These are phyloP conservation scores for Viola odorata DNA, from an alignment of 345 rosid genomes.

Conservation along the genomic window DNA sequence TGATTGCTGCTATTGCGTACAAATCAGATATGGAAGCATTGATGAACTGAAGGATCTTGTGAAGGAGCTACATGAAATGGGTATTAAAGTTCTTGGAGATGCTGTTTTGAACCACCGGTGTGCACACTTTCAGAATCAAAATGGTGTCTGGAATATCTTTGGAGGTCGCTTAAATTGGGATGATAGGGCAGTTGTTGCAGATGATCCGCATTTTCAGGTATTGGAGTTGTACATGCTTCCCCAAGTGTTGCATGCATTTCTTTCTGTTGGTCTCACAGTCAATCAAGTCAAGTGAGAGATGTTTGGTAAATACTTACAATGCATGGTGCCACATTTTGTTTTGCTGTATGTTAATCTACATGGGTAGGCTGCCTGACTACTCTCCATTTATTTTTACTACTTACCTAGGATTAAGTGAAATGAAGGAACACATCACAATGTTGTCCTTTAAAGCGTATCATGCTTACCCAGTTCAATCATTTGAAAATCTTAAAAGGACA, in stretches of 20 bases:
- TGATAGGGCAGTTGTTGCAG: conserved; percentile 86
- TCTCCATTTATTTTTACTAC: too few relatives aligned
- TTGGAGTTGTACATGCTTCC: not conserved
- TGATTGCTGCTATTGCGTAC: conserved; percentile 9
- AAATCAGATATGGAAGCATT: conserved; percentile 69
- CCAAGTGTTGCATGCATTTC: conserved; percentile 8
- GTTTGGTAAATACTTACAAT: not conserved
- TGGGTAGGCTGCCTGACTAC: too few relatives aligned
- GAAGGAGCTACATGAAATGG: conserved; percentile 55
- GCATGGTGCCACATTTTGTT: too few relatives aligned
- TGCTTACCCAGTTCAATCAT: too few relatives aligned
- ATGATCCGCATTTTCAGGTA: conserved; percentile 99
- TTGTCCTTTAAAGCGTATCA: too few relatives aligned
- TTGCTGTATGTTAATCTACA: too few relatives aligned
- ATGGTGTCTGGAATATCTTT: conserved; percentile 89
- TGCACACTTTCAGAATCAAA: conserved; percentile 77
- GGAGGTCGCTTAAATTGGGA: conserved; percentile 97
- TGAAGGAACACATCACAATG: too few relatives aligned
- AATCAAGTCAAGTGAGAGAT: not conserved
- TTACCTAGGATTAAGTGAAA: too few relatives aligned
- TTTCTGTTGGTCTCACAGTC: conserved; percentile 2
- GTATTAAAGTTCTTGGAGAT: conserved; percentile 87
- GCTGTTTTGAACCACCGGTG: conserved; percentile 94
- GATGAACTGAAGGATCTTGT: conserved; percentile 79
- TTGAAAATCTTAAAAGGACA: too few relatives aligned